phyloP scores from a whole-genome alignment of 768 basidiomycete species.

The Pisolithus microcarpus region DNA sequence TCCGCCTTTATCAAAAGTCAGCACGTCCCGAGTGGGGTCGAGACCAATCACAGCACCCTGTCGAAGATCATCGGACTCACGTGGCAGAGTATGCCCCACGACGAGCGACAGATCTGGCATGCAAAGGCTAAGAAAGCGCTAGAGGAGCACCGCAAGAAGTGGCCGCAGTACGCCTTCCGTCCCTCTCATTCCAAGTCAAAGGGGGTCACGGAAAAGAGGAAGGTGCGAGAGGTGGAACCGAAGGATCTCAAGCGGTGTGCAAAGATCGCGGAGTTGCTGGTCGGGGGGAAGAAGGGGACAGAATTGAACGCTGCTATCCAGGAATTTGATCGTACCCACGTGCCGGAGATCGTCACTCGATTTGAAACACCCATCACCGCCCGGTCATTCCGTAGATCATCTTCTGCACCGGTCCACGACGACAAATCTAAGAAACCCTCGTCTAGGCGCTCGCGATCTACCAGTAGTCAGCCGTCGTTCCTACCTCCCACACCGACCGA shows the following conservation, averaged over 20 bases:
- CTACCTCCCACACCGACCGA: neutral
- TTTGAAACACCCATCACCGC: conserved; percentile 72
- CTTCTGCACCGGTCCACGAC: conserved; percentile 49
- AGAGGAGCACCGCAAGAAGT: conserved; percentile 64
- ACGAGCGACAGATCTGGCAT: conserved; percentile 75
- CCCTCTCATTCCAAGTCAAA: conserved; percentile 42
- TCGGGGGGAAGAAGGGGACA: conserved; percentile 57
- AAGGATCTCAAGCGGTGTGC: conserved; percentile 56
- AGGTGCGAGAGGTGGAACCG: conserved; percentile 31
- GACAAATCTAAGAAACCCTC: conserved; percentile 26
- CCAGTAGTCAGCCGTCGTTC: conserved; percentile 17
- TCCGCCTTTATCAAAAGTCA: conserved; percentile 76
- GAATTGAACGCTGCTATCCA: conserved; percentile 57
- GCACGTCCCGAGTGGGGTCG: conserved; percentile 68
- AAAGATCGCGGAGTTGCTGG: conserved; percentile 62
- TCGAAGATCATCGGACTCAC: conserved; percentile 82
- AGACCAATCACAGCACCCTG: conserved; percentile 76
- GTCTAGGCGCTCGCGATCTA: conserved; percentile 15
- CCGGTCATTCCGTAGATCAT: conserved; percentile 60
- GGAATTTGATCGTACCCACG: conserved; percentile 46
- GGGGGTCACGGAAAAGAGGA: conserved; percentile 27
- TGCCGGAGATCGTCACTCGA: conserved; percentile 59
- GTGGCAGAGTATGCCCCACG: conserved; percentile 70
- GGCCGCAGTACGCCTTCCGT: conserved; percentile 69
- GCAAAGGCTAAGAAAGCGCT: conserved; percentile 64